Conservation (phyloP, 78 protist species). For the Dictyostelium discoideum region DNA sequence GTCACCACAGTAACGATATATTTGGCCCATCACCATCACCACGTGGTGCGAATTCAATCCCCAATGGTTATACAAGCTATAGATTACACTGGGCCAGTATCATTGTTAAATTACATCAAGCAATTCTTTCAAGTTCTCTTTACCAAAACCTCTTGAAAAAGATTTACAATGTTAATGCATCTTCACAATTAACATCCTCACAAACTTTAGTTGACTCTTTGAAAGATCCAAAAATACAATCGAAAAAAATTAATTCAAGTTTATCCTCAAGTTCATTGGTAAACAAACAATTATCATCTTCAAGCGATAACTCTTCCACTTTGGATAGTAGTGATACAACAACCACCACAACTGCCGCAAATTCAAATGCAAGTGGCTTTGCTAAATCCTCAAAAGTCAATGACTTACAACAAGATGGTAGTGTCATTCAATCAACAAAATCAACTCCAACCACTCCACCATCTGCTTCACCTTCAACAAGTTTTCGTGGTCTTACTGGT, state of each 20-base stretch:
- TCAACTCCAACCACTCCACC: constrained; percentile 19
- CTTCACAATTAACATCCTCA: not conserved
- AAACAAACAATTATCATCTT: not conserved
- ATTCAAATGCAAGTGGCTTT: not conserved
- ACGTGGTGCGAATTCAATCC: no score
- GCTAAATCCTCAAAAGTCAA: not conserved
- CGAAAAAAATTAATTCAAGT: not conserved
- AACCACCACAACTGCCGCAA: not conserved
- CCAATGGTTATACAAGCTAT: not conserved
- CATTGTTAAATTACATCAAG: constrained; percentile 25
- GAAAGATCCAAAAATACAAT: not conserved
- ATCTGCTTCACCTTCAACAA: not conserved
- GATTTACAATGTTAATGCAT: not conserved
- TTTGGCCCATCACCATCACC: not conserved
- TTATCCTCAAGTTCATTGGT: not conserved
- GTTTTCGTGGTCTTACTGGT: not conserved
- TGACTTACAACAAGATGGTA: not conserved
- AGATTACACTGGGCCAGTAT: constrained; percentile 6
- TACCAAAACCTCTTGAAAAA: constrained; percentile 32
- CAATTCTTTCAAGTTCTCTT: not conserved
- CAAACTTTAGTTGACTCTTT: not conserved
- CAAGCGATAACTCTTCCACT: not conserved
- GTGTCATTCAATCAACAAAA: not conserved
- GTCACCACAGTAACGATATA: not conserved
- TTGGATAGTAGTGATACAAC: not conserved